Conservation (phyloP, 305 asterid species). For the Fraxinus sp. region DNA sequence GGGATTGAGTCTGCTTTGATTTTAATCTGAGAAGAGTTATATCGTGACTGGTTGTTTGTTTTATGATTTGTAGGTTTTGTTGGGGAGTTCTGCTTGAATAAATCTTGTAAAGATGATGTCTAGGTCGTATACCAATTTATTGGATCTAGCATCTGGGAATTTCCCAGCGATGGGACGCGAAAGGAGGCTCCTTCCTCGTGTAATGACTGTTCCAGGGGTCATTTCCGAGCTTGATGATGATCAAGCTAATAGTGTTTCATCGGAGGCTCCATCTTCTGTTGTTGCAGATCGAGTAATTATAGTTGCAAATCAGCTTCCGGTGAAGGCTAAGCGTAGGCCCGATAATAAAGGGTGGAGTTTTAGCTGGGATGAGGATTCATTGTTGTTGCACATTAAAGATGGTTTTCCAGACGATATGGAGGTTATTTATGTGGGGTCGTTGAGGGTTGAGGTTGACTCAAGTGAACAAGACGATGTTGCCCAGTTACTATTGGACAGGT, state of each 20-base stretch:
- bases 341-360: conserved; percentile 50
- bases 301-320: conserved; percentile 51
- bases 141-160: conserved; percentile 54
- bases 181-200: conserved; percentile 42
- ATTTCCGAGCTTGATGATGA: conserved; percentile 53
- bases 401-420: conserved; percentile 53
- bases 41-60: neutral
- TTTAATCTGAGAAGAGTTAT: conserved; percentile 5
- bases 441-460: conserved; percentile 42
- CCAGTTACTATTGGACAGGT: conserved; percentile 43
- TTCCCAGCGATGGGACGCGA: conserved; percentile 47
- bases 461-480: conserved; percentile 52
- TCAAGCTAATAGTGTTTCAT: conserved; percentile 46
- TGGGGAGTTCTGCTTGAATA: conserved; percentile 20
- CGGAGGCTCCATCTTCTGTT: conserved; percentile 46
- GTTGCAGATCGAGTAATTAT: conserved; percentile 41
- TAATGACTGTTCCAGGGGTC: conserved; percentile 53
- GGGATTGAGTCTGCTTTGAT: conserved; percentile 14
- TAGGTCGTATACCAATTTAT: conserved; percentile 45
- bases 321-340: conserved; percentile 49
- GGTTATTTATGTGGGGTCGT: conserved; percentile 46
- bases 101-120: conserved; percentile 42
- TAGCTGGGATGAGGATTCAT: conserved; percentile 54
- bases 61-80: neutral
- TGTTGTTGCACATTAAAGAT: conserved; percentile 41